Evolutionary conservation across 139 green algal species (phyloP).

Genomic region (Edaphochlamys debaryana): DNA sequence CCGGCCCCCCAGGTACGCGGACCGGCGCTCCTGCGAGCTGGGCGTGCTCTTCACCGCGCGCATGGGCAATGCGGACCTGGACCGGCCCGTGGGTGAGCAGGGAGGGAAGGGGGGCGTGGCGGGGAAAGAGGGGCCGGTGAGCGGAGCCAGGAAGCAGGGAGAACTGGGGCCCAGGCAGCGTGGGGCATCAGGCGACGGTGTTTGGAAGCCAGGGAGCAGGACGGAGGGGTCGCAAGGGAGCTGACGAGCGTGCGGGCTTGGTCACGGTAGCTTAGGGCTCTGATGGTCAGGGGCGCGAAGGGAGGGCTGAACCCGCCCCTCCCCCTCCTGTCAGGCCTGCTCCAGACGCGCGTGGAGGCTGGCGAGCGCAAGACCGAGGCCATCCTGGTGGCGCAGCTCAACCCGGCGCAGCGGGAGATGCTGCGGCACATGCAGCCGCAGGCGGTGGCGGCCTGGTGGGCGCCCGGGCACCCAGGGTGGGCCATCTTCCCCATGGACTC

Average conservation of each 20-base stretch:
- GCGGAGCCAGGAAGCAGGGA: no score
- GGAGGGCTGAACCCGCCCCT: no score
- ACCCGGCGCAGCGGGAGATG: slow-evolving; percentile 78
- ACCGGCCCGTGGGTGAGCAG: slow-evolving; percentile 73
- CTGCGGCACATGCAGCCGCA: slow-evolving; percentile 78
- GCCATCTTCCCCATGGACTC: slow-evolving; percentile 84
- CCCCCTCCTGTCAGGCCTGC: slow-evolving; percentile 57
- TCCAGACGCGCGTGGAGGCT: slow-evolving; percentile 69
- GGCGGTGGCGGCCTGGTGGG: slow-evolving; percentile 80
- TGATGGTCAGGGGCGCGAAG: no score
- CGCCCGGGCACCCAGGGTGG: slow-evolving; percentile 82
- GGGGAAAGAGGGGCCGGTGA: background rate
- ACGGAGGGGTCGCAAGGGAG: no score
- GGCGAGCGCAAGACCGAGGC: slow-evolving; percentile 77
- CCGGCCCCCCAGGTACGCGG: slow-evolving; percentile 51
- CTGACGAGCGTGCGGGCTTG: no score
- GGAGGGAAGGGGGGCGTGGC: no score
- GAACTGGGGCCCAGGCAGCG: no score
- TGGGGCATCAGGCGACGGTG: no score
- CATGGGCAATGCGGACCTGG: slow-evolving; percentile 82
- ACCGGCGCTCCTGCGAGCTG: slow-evolving; percentile 72
- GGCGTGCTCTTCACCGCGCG: slow-evolving; percentile 86
- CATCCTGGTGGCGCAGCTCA: slow-evolving; percentile 76
- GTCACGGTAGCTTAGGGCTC: no score
- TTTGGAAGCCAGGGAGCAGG: no score